Conservation (phyloP, 2,329 filamentous ascomycete genomes). For the Epichloe baconii region DNA sequence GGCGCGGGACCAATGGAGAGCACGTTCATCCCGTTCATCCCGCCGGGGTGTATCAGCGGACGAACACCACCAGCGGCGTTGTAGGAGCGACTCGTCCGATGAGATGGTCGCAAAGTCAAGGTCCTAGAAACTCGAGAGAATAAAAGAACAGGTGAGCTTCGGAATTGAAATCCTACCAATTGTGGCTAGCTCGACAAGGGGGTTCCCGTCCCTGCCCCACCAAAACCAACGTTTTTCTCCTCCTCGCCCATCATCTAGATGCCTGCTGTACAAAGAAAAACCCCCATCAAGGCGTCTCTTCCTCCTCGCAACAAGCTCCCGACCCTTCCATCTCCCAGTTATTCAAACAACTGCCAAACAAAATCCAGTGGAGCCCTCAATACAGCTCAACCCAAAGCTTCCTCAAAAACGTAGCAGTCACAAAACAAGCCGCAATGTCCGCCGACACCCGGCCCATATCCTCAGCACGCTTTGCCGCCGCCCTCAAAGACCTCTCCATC, state of each 20-base stretch:
- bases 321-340: not conserved
- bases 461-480: conserved; percentile 49
- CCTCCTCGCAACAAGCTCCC: no score
- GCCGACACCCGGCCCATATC: conserved; percentile 48
- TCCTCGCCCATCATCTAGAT: no score
- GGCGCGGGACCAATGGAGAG: conserved; percentile 14
- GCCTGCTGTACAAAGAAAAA: no score
- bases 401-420: no score
- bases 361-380: no score
- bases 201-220: not conserved
- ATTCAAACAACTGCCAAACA: not conserved
- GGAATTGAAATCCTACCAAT: not conserved
- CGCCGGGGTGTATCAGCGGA: not conserved
- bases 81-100: not conserved
- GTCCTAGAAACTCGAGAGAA: not conserved
- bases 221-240: no score
- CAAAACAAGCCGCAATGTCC: conserved; percentile 36
- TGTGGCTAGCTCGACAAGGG: not conserved
- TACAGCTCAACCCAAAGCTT: no score
- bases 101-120: not conserved
- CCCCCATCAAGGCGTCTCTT: no score
- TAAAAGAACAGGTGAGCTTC: not conserved
- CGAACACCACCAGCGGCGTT: not conserved
- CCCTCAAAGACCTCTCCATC: conserved; percentile 53
- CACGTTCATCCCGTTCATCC: conserved; percentile 9